Evolutionary conservation across 306 rosid species (phyloP), one percentile per base, ranked within the genome.

Genomic region (Quercus bicolor): DNA sequence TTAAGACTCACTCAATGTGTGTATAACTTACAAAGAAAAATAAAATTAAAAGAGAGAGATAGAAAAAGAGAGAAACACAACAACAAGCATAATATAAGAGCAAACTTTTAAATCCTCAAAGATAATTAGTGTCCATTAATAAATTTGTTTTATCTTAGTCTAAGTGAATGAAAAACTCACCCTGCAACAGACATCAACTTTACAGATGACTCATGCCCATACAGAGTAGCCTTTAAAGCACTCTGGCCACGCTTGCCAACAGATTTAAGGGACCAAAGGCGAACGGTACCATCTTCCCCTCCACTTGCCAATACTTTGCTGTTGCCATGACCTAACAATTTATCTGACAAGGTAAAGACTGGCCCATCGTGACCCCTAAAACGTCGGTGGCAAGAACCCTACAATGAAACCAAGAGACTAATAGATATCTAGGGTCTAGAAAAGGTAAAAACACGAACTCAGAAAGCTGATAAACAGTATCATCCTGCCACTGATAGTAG

Each of bases 221-320:
- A 80, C 4, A 92, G 76, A 70, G 98, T 92, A 74, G 97, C 92
- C 86, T 86, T 91, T 26, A 85, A 77, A 72, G 97, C 90, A 33
- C 59, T 87, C 77, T 88, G 91, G 48, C 96, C 96, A 24, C 92
- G 88, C 77, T 79, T 89, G 54, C 94, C 93, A 78, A 85, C 73
- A 19, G 97, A 87, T 77, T 78, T 72, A 57, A 94, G 87, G 55
- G 96, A 94, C 97, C 96, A 94, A 48, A 94, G 92, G 74, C 92
- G 92, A 78, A 94, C 92, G 33, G 96, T 91, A 77, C 94, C 89
- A 75, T 94, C 98, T 85, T 92, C 97, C 76, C 97, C 98, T 81
- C 98, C 98, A 80, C 98, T 94, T 60, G 97, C 98, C 89, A 94
- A 85, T 55, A 94, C 71, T 84, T 88, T 90, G 82, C 88, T 79